These are phyloP conservation scores for Russula lepida DNA, from an alignment of 768 basidiomycete genomes.

Conservation along the genomic window DNA sequence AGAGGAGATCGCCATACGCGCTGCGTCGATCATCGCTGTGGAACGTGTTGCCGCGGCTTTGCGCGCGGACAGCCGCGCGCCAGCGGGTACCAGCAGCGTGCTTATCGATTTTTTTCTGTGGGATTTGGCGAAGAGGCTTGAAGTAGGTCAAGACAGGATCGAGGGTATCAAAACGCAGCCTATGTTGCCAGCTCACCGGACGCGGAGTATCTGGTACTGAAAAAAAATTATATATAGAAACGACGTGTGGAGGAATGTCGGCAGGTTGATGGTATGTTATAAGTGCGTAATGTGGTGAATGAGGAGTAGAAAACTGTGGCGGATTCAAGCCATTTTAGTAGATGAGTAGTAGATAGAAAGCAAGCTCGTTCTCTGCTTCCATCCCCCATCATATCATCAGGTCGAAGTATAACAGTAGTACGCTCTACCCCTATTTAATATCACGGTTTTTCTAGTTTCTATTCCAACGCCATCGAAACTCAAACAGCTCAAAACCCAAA, in stretches of 20 bases:
- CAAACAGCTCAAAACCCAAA: not conserved
- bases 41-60: constrained; percentile 56
- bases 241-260: too few relatives aligned
- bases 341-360: too few relatives aligned
- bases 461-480: not conserved
- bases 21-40: constrained; percentile 72
- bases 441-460: too few relatives aligned
- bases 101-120: constrained; percentile 88
- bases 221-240: not conserved
- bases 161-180: constrained; percentile 46
- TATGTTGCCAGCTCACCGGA: constrained; percentile 66
- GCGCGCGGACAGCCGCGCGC: constrained; percentile 15
- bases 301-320: too few relatives aligned
- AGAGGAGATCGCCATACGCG: constrained; percentile 74
- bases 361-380: too few relatives aligned
- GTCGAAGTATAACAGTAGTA: too few relatives aligned
- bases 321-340: too few relatives aligned
- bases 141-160: constrained; percentile 49
- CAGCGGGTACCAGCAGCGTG: constrained; percentile 51
- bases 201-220: constrained; percentile 83
- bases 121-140: constrained; percentile 76
- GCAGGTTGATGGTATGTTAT: too few relatives aligned
- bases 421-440: too few relatives aligned
- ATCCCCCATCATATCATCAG: too few relatives aligned
- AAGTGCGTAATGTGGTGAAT: too few relatives aligned